A percentile compares a stretch with the other conserved stretches of the same genome.
Conservation (phyloP, 2,329 filamentous ascomycete species). For the Aspergillaceae sp. region DNA sequence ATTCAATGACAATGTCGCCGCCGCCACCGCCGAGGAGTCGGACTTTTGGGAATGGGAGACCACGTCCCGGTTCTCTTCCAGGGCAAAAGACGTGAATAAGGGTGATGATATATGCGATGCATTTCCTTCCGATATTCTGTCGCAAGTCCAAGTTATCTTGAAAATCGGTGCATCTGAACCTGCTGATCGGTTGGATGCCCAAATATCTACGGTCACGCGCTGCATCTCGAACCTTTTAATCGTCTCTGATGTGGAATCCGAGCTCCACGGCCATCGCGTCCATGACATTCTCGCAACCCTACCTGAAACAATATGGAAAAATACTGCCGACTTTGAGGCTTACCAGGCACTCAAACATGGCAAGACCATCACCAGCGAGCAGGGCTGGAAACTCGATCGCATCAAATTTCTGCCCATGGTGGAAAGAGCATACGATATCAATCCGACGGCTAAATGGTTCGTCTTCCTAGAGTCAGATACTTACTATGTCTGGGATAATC, state of each 20-base stretch:
- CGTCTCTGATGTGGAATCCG: conserved; percentile 45
- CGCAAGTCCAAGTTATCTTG: conserved; percentile 39
- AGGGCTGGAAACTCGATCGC: conserved; percentile 44
- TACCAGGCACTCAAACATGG: conserved; percentile 31
- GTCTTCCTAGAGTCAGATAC: conserved; percentile 52
- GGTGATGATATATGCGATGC: conserved; percentile 9
- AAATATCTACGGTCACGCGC: conserved; percentile 46
- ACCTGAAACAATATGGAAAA: conserved; percentile 31
- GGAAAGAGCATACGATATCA: conserved; percentile 35
- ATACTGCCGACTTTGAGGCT: conserved; percentile 30
- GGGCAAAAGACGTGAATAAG: not conserved
- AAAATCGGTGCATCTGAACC: conserved; percentile 43
- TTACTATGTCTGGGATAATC: conserved; percentile 45
- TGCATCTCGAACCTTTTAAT: conserved; percentile 43
- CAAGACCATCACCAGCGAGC: conserved; percentile 11
- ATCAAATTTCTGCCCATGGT: conserved; percentile 51
- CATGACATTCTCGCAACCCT: conserved; percentile 42
- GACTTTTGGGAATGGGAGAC: conserved; percentile 19
- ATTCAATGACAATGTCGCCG: not conserved
- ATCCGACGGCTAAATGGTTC: conserved; percentile 47
- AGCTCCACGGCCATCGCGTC: conserved; percentile 35
- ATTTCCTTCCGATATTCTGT: conserved; percentile 31
- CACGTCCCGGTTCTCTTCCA: conserved; percentile 9
- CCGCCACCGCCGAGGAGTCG: not conserved
- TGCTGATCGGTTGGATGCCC: conserved; percentile 35